A percentile compares a stretch with the other conserved stretches of the same genome.
Conservation (phyloP, 2,329 filamentous ascomycete species). For the Hypoxylon sp. region DNA sequence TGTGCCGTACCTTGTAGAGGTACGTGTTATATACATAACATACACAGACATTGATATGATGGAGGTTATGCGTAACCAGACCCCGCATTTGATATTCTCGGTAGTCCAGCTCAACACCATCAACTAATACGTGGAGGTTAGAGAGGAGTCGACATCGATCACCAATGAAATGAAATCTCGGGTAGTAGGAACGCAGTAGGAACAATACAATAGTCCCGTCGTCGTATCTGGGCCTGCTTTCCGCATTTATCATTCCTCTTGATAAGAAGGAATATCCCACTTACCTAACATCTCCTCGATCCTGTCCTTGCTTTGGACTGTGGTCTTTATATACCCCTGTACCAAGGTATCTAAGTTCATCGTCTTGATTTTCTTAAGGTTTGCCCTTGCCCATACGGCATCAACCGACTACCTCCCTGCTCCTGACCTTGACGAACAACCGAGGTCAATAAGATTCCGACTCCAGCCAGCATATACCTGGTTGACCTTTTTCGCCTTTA, state of each 20-base stretch:
- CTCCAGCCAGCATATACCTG: not conserved
- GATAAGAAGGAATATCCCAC: not conserved
- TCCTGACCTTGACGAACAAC: conserved; percentile 16
- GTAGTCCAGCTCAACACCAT: conserved; percentile 33
- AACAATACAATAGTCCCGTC: not conserved
- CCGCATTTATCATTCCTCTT: not conserved
- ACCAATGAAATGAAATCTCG: conserved; percentile 24
- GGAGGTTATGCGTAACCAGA: conserved; percentile 32
- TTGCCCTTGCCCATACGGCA: conserved; percentile 10
- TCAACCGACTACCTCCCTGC: conserved; percentile 3
- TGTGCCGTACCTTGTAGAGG: not conserved
- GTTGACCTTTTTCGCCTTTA: conserved; percentile 16
- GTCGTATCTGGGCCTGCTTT: not conserved
- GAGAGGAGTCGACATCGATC: conserved; percentile 23
- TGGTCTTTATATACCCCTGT: not conserved
- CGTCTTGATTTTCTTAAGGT: conserved; percentile 16
- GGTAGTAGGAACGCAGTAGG: conserved; percentile 14
- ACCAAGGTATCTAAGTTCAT: conserved; percentile 7
- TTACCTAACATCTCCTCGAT: not conserved
- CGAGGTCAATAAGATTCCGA: conserved; percentile 25
- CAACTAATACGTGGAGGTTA: conserved; percentile 20
- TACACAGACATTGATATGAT: conserved; percentile 33
- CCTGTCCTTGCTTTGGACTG: conserved; percentile 2
- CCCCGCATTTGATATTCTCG: conserved; percentile 39
- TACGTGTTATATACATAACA: conserved; percentile 19